Base-by-base conservation (phyloP, 768 basidiomycete genomes). In the Termitomyces sp. region DNA sequence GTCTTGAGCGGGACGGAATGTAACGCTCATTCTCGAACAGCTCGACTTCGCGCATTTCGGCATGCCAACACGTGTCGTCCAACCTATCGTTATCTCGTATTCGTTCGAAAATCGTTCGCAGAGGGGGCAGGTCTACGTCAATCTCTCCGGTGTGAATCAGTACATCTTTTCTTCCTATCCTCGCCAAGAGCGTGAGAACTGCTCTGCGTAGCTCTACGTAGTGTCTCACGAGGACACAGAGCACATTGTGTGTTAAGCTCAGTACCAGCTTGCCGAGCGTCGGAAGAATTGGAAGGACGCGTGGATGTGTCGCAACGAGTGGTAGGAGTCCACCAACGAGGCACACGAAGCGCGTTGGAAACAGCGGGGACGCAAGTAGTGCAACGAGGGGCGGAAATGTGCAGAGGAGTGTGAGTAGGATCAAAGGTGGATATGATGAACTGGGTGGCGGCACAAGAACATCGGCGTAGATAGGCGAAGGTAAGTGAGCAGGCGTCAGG, bases 11-110 rank as follows among this genome's bases (percentile, higher is more conserved):
- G 10, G 52, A 30, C 12, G 56, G 35, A 2, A 36, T 20, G 16
- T 80, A 86, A 18, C 91, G 77, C 68, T 93, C 89, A 71, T 92
- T 93, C 75, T 93, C 91, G 77, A 83, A 93, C 26, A 93, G 68
- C 69, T 90, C 88, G 16, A 93, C 88, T 36, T 85, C 80, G 6
- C 82, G 70, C 72, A 86, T 78, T 67, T 87, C 82, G 2, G 85
- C 75, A 0, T 71, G 74, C 89, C 89, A 92, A 47, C 82, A 82
- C 32, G 67, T 71, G 66, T 91, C 87, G 6, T 77, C 75, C 3
- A 93, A 78, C 12, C 74, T 76, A 61, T 92, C 87, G 62, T 93
- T 76, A 63, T 93, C 88, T 23, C 85, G 65, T 1, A 85, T 46
- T 5, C 79, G 74, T 57, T 75, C 75, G 18, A 73, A 40, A 16